phyloP scores from a whole-genome alignment of 108 stramenopile species.

The Cyclotella cryptica region DNA sequence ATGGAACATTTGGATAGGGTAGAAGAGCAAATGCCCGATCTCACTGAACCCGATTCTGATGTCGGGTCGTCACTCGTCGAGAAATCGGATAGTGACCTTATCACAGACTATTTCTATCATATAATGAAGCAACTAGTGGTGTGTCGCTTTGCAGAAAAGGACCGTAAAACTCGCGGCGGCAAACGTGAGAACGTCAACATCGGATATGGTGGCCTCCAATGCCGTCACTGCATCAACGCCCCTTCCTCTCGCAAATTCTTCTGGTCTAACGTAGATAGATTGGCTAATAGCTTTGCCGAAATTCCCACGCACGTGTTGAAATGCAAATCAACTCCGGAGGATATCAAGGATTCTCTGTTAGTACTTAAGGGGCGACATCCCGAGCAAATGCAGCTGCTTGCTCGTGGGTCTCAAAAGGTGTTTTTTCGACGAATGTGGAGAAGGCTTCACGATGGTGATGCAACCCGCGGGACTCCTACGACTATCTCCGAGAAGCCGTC shows the following conservation, averaged over 20 bases:
- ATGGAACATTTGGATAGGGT: slow-evolving; percentile 28
- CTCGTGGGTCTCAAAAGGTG: slow-evolving; percentile 89
- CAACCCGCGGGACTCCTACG: slow-evolving; percentile 8
- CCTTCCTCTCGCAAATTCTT: slow-evolving; percentile 85
- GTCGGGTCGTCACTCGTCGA: slow-evolving; percentile 44
- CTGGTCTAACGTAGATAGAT: slow-evolving; percentile 88
- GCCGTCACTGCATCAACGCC: slow-evolving; percentile 73
- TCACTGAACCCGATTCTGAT: slow-evolving; percentile 25
- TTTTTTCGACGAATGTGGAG: slow-evolving; percentile 91
- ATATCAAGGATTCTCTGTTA: slow-evolving; percentile 72
- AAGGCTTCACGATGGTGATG: slow-evolving; percentile 64
- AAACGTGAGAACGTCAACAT: slow-evolving; percentile 85
- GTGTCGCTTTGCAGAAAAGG: slow-evolving; percentile 83
- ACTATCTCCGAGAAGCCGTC: background rate
- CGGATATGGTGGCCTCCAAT: slow-evolving; percentile 89
- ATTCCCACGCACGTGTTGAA: slow-evolving; percentile 88
- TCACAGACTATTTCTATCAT: slow-evolving; percentile 89
- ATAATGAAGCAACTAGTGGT: slow-evolving; percentile 87
- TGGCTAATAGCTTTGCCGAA: slow-evolving; percentile 92
- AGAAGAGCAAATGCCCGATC: slow-evolving; percentile 27
- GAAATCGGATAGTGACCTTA: slow-evolving; percentile 40
- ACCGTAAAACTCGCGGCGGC: slow-evolving; percentile 90
- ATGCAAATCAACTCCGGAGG: slow-evolving; percentile 75
- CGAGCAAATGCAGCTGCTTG: slow-evolving; percentile 78
- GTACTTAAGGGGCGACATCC: slow-evolving; percentile 76